Evolutionary conservation across 441 rosid species (phyloP).

Genomic region (Arabidopsis lyrata): DNA sequence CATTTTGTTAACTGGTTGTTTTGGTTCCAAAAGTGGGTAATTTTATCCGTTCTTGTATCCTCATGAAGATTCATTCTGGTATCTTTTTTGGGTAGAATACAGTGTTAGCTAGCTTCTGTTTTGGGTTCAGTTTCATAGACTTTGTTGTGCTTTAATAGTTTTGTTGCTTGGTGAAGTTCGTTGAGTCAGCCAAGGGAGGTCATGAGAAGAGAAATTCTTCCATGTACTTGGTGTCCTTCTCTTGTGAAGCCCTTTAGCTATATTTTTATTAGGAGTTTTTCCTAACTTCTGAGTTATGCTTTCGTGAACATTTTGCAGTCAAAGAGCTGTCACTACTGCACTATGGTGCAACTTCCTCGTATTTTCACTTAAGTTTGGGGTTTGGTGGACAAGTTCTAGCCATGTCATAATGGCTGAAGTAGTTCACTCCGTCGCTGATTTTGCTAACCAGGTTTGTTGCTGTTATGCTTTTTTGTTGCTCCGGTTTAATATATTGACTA

Average conservation of each 20-base stretch:
- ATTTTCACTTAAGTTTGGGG: conserved; percentile 94
- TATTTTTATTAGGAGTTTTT: conserved; percentile 9
- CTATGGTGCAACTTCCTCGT: conserved; percentile 98
- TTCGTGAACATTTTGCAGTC: conserved; percentile 56
- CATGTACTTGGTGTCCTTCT: neutral
- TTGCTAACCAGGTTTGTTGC: conserved; percentile 85
- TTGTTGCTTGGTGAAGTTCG: neutral
- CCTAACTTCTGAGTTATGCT: conserved; percentile 21
- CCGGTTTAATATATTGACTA: conserved; percentile 31
- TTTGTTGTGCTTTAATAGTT: neutral
- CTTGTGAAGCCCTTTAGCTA: conserved; percentile 9
- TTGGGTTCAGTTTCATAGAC: neutral
- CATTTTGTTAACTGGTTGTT: conserved; percentile 7
- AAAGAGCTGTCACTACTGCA: conserved; percentile 96
- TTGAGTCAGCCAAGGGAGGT: neutral
- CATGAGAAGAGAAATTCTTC: neutral
- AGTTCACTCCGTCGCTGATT: conserved; percentile 93
- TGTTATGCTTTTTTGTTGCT: neutral
- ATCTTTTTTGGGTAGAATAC: neutral
- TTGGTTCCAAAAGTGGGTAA: neutral
- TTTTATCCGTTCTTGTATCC: neutral
- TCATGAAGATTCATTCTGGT: conserved; percentile 3
- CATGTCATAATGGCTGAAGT: conserved; percentile 98
- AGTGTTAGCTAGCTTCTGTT: conserved; percentile 8
- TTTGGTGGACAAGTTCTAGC: conserved; percentile 89